phyloP scores from a whole-genome alignment of 1,284 basidiomycete genomes.

The Microbotryomycetes sp. region DNA sequence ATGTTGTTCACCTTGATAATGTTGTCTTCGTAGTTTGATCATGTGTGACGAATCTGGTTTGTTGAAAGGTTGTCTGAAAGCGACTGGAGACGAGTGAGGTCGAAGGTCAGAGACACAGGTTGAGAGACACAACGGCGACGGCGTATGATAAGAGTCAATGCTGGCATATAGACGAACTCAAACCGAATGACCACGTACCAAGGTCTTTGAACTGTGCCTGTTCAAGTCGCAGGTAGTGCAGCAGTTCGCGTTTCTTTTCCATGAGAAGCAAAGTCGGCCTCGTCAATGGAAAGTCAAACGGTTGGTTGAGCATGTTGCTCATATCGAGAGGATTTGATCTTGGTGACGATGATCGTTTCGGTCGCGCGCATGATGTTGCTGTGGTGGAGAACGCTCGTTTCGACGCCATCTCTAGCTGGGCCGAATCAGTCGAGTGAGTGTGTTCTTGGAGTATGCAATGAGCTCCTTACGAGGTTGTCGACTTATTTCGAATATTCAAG shows the following conservation, averaged over 20 bases:
- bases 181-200: conserved; percentile 7
- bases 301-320: conserved; percentile 7
- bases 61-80: conserved; percentile 38
- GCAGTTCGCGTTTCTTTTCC: conserved; percentile 32
- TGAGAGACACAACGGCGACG: not conserved
- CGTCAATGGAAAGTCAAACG: conserved; percentile 28
- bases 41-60: conserved; percentile 34
- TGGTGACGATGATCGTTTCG: not conserved
- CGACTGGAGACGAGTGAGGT: conserved; percentile 15
- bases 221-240: conserved; percentile 37
- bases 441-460: no score
- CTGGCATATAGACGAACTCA: not conserved
- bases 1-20: conserved; percentile 44
- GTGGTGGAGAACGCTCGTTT: not conserved
- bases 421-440: no score
- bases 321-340: conserved; percentile 19
- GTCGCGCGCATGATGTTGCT: not conserved
- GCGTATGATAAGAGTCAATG: not conserved
- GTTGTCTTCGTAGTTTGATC: conserved; percentile 39
- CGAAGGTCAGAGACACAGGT: not conserved
- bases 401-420: no score
- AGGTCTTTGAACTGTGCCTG: conserved; percentile 36
- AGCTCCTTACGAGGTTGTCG: no score
- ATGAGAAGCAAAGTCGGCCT: conserved; percentile 26
- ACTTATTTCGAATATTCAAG: no score